A percentile compares a stretch with the other conserved stretches of the same genome.
These are phyloP conservation scores for Trichoderma asperelloides DNA, from an alignment of 495 filamentous ascomycete genomes.

Conservation along the genomic window DNA sequence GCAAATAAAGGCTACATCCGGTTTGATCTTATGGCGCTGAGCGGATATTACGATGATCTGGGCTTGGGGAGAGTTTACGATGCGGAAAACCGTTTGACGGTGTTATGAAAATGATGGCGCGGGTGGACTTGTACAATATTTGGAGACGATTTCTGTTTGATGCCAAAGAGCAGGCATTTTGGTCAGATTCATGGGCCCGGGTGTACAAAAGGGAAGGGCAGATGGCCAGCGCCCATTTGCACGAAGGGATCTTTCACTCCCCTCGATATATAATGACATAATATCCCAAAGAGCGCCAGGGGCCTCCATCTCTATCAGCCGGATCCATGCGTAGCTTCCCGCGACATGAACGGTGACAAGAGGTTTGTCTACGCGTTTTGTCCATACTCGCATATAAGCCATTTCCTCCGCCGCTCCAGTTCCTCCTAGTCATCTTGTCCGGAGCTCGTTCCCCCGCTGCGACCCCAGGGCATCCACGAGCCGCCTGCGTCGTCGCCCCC, in stretches of 20 bases:
- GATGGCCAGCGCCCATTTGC: background rate
- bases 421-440: slow-evolving; percentile 2
- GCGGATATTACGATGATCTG: background rate
- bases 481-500: slow-evolving; percentile 20
- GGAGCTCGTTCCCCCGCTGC: slow-evolving; percentile 27
- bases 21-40: background rate
- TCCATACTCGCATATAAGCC: background rate
- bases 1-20: slow-evolving; percentile 6
- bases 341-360: slow-evolving; percentile 7
- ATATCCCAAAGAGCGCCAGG: slow-evolving; percentile 10
- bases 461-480: slow-evolving; percentile 54
- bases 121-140: background rate
- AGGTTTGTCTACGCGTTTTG: background rate
- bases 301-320: slow-evolving; percentile 8
- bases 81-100: background rate
- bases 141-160: background rate
- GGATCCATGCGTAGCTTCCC: background rate
- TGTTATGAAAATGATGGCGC: background rate
- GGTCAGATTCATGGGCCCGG: background rate
- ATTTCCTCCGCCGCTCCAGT: background rate
- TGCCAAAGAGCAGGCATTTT: background rate
- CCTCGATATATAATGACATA: background rate
- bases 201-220: background rate
- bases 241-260: slow-evolving; percentile 6
- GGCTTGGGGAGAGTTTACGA: background rate